These are phyloP conservation scores for Podospora pseudocomata DNA, from an alignment of 495 filamentous ascomycete species.

Conservation along the genomic window DNA sequence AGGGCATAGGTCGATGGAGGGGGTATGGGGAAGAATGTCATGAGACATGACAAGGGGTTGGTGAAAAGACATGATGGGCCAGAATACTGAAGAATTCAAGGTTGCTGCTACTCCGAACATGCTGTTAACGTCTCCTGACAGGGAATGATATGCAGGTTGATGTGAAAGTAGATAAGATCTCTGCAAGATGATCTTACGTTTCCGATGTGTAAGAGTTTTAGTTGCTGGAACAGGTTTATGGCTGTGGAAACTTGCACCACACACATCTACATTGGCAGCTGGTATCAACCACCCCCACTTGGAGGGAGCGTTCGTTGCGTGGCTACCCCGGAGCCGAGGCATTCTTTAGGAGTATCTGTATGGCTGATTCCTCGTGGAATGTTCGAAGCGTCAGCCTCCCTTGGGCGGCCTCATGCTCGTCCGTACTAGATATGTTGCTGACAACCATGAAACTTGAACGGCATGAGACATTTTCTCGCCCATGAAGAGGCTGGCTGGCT, in stretches of 20 bases:
- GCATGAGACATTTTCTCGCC: not conserved
- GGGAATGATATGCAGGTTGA: not conserved
- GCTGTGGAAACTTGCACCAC: not conserved
- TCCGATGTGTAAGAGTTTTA: not conserved
- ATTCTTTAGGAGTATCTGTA: not conserved
- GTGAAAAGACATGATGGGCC: no score
- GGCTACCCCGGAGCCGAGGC: not conserved
- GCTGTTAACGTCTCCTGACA: not conserved
- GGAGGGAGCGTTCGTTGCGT: not conserved
- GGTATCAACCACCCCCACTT: not conserved
- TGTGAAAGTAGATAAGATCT: not conserved
- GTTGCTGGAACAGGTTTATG: not conserved
- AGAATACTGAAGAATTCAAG: no score
- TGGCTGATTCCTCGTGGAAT: not conserved
- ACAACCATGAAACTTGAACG: not conserved
- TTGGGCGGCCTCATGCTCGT: not conserved
- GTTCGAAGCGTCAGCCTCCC: not conserved
- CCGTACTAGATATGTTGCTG: not conserved
- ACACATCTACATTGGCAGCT: not conserved
- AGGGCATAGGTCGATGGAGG: constrained; percentile 1
- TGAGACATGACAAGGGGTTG: not conserved
- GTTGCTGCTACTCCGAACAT: no score
- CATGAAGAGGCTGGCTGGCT: not conserved
- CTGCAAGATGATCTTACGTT: not conserved
- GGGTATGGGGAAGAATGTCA: constrained; percentile 7